Evolutionary conservation across 139 green algal genomes (phyloP), one percentile per base, ranked within the genome.

Genomic region (Eudorina sp.): DNA sequence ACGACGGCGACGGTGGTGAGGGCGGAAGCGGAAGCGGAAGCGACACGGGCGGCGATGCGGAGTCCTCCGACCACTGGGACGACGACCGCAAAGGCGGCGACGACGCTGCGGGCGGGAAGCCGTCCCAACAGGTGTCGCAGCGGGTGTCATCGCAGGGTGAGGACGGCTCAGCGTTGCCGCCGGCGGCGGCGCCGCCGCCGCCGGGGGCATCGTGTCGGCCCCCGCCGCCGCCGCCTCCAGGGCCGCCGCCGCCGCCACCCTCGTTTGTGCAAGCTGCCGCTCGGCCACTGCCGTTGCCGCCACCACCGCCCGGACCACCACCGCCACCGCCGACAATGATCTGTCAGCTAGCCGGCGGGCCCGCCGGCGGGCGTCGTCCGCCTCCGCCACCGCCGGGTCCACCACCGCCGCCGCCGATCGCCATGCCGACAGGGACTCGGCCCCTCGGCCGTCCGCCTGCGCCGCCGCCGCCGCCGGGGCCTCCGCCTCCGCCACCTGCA

Each of bases 51-150:
- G 46, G 73, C 43, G 73, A 43, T 14, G 4, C 1, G 2, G 45
- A 41, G 0, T 81, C 73, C 5, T 81, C 73, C 3, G 73, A 81
- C 73, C 73, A 81, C 27, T 81, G 73, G 73, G 73, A 81, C 9
- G 46, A 31, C 34, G 34, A 55, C 9, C 2, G 21, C 19, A 27
- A 25, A 21, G 70, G 41, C 70, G 70, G 41, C 38, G 9, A 25
- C 40, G 70, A 16, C 27, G 66, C 16, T n/a, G n/a, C n/a, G n/a
- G n/a, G n/a, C n/a, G n/a, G n/a, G n/a, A n/a, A n/a, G n/a, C n/a
- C n/a, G n/a, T n/a, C n/a, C n/a, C n/a, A n/a, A n/a, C 13, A 58
- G 58, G 58, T 21, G 58, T 14, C 23, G 58, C 18, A 68, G 58
- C 16, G 16, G 23, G 16, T 29, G 58, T 34, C 9, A 21, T 21